Evolutionary conservation across 768 basidiomycete species (phyloP).

Genomic region (Xerocomellus chrysenteron): DNA sequence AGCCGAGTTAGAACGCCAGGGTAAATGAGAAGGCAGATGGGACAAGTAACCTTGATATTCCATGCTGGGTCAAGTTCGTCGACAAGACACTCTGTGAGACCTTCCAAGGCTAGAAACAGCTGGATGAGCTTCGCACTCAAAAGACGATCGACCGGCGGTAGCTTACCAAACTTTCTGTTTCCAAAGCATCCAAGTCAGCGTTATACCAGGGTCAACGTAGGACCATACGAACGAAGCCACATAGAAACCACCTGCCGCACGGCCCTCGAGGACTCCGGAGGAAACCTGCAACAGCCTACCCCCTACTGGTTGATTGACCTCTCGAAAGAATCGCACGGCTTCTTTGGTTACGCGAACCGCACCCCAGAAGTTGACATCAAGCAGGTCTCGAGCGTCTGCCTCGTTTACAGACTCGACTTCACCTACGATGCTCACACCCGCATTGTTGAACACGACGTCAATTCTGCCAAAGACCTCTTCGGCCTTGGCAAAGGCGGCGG

Average conservation of each 20-base stretch:
- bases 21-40: neutral
- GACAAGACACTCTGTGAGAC: constrained; percentile 11
- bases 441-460: constrained; percentile 40
- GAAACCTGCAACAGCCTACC: constrained; percentile 41
- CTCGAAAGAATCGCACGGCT: constrained; percentile 36
- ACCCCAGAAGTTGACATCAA: constrained; percentile 41
- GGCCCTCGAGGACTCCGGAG: constrained; percentile 28
- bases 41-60: constrained; percentile 16
- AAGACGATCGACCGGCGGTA: too few species aligned
- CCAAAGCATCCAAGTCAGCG: neutral
- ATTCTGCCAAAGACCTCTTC: constrained; percentile 32
- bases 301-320: constrained; percentile 38
- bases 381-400: constrained; percentile 31
- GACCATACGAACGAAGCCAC: constrained; percentile 23
- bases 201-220: neutral
- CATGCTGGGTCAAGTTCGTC: constrained; percentile 16
- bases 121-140: neutral
- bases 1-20: neutral
- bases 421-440: constrained; percentile 26
- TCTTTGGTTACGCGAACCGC: constrained; percentile 29
- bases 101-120: constrained; percentile 11
- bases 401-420: constrained; percentile 39
- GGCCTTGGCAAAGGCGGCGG: constrained; percentile 27
- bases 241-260: constrained; percentile 19
- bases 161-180: constrained; percentile 20